Base-by-base conservation (phyloP, 495 filamentous ascomycete species). In the Neurospora intermedia region DNA sequence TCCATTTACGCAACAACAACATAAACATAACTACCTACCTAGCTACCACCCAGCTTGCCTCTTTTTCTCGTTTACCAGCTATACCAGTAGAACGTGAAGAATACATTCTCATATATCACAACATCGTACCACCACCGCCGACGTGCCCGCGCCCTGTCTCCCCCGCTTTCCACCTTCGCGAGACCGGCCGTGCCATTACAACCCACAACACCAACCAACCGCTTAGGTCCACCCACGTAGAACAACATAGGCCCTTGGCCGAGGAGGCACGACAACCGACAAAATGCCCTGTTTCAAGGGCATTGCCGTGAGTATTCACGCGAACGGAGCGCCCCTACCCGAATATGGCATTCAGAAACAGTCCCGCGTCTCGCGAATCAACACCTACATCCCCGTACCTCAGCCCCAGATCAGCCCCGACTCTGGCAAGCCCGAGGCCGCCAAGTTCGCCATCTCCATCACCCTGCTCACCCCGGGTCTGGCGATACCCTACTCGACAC, bases 261-360 rank as follows among this genome's bases (percentile, higher is more conserved):
- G 54, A 66, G 54, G 54, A 66, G 54, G 23, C 54, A 66, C 54
- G 54, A 66, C 54, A 48, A 40, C 69, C 43, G 40, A 23, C 73
- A 79, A 77, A 78, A 97, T 97, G 94, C 94, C 94, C 84, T 98
- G 94, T 89, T 98, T 97, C 86, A 96, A 96, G 84, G 94, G 94
- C 81, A 92, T 98, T 78, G 94, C 94, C 69, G 94, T 98, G 80
- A 96, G 93, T 86, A 96, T 98, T 78, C 94, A 98, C 81, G 93
- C 94, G 43, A 93, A 93, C 73, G 91, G 93, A 77, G 92, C 93
- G 74, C 93, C 96, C 39, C 87, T 98, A 74, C 87, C 93, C 69
- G 96, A 99, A 81, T 92, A 97, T 82, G 95, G 95, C 76, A 91
- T 97, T 69, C 94, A 98, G 84, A 96, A 93, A 78, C 94, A 98